Evolutionary conservation across 441 rosid genomes (phyloP).

Genomic region (California macrophylla): DNA sequence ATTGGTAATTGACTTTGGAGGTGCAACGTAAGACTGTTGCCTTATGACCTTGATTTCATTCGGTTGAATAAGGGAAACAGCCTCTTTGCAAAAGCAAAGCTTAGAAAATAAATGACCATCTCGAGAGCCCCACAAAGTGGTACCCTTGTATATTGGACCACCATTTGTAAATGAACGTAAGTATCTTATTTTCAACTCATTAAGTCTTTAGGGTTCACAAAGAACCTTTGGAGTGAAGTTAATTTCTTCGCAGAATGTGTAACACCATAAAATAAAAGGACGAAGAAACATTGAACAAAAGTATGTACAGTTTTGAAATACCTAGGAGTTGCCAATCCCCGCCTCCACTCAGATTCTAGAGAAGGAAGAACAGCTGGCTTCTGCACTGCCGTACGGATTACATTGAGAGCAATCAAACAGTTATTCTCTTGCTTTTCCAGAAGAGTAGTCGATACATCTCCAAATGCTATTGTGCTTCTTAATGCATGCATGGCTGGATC

Average conservation of each 20-base stretch:
- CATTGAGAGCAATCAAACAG: slow-evolving; percentile 51
- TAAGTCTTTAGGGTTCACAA: neutral
- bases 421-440: slow-evolving; percentile 50
- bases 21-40: too few relatives aligned
- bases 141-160: neutral
- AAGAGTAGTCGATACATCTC: slow-evolving; percentile 43
- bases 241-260: slow-evolving; percentile 9
- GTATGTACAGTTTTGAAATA: slow-evolving; percentile 23
- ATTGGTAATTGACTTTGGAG: neutral
- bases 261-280: slow-evolving; percentile 4
- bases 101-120: too few relatives aligned
- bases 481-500: slow-evolving; percentile 54
- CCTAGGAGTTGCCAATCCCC: slow-evolving; percentile 79
- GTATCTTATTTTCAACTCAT: neutral
- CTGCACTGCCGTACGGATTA: slow-evolving; percentile 60
- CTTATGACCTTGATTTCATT: too few relatives aligned
- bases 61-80: too few relatives aligned
- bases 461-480: slow-evolving; percentile 52
- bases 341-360: slow-evolving; percentile 75
- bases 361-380: slow-evolving; percentile 77
- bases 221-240: neutral
- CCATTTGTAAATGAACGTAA: neutral
- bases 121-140: too few relatives aligned
- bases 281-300: slow-evolving; percentile 6
- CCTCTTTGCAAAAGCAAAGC: too few relatives aligned